phyloP scores from a whole-genome alignment of 2,329 filamentous ascomycete species.

The Sporothrix sp. region DNA sequence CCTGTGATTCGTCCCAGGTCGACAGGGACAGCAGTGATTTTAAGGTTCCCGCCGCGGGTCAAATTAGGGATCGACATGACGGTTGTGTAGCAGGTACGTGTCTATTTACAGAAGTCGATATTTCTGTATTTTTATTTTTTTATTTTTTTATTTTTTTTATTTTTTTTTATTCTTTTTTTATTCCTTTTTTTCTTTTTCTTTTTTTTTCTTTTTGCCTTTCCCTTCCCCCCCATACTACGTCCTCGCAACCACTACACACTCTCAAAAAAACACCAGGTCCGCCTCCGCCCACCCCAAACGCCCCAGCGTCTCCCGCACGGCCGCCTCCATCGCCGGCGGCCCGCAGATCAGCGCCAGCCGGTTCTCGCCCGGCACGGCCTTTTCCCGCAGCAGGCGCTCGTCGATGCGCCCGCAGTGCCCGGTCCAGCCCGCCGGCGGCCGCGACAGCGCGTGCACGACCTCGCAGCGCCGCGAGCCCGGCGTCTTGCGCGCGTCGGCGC shows the following conservation, averaged over 20 bases:
- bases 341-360: background rate
- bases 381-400: background rate
- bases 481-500: background rate
- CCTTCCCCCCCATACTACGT: background rate
- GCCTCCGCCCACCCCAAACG: background rate
- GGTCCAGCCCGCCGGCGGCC: conserved; percentile 53
- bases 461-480: conserved; percentile 41
- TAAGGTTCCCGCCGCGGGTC: too few relatives aligned
- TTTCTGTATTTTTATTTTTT: too few relatives aligned
- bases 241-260: too few relatives aligned
- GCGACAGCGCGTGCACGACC: conserved; percentile 60
- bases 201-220: background rate
- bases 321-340: conserved; percentile 4
- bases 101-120: too few relatives aligned
- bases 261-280: conserved; percentile 4
- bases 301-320: background rate
- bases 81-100: too few relatives aligned
- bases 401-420: conserved; percentile 57
- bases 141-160: too few relatives aligned
- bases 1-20: too few relatives aligned
- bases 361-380: background rate
- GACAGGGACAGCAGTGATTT: too few relatives aligned
- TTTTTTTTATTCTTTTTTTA: background rate
- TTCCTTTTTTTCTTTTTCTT: background rate
- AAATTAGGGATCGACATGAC: too few relatives aligned